Evolutionary conservation across 148 eudicot genomes (phyloP).

Genomic region (Chenopodium formosanum): DNA sequence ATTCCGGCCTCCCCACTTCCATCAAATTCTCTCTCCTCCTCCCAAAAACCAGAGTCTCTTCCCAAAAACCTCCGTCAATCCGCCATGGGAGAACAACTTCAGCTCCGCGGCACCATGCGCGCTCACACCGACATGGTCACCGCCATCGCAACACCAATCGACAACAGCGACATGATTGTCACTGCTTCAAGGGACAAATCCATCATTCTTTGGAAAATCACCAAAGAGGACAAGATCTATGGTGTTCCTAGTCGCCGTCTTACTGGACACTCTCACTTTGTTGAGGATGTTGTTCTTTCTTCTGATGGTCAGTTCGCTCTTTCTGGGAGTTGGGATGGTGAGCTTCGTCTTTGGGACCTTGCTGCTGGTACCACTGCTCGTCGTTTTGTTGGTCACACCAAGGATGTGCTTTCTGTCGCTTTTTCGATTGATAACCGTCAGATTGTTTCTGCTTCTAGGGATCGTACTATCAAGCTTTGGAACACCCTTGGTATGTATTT

Average conservation of each 20-base stretch:
- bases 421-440: slow-evolving; percentile 89
- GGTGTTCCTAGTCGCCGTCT: slow-evolving; percentile 71
- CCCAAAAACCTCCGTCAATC: not conserved
- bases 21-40: not conserved
- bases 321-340: slow-evolving; percentile 90
- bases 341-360: slow-evolving; percentile 83
- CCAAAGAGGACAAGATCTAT: slow-evolving; percentile 42
- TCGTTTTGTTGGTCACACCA: slow-evolving; percentile 79
- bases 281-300: slow-evolving; percentile 78
- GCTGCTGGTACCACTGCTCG: slow-evolving; percentile 68
- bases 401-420: slow-evolving; percentile 87
- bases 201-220: slow-evolving; percentile 47
- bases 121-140: slow-evolving; percentile 71
- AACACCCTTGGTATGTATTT: slow-evolving; percentile 58
- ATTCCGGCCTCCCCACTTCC: not conserved
- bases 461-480: slow-evolving; percentile 82
- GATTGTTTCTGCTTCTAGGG: slow-evolving; percentile 83
- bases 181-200: slow-evolving; percentile 54
- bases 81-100: slow-evolving; percentile 44
- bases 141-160: slow-evolving; percentile 57
- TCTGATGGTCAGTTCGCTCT: slow-evolving; percentile 83
- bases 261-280: slow-evolving; percentile 79
- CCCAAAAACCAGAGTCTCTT: too few species aligned
- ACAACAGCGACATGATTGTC: slow-evolving; percentile 59
- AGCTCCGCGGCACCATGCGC: slow-evolving; percentile 47